Percentiles rank a stretch among this genome's conserved stretches.
Conservation (phyloP, 768 basidiomycete genomes). For the Mycena latifolia region DNA sequence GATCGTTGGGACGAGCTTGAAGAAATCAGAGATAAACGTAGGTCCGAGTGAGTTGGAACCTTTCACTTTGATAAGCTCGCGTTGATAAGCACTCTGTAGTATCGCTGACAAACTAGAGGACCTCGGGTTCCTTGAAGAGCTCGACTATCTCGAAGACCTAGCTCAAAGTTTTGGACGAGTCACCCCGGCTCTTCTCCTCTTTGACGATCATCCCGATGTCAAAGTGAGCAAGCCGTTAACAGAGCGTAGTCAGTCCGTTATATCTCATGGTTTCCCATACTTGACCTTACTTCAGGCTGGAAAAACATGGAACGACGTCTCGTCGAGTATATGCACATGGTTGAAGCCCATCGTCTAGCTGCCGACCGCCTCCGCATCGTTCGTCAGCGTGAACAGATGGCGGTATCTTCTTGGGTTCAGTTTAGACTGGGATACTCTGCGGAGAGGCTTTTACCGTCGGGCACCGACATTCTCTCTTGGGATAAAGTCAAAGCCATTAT, state of each 20-base stretch:
- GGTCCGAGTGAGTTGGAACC: slow-evolving; percentile 31
- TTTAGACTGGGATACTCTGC: slow-evolving; percentile 38
- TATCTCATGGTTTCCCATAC: not conserved
- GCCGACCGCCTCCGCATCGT: slow-evolving; percentile 39
- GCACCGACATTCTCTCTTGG: slow-evolving; percentile 42
- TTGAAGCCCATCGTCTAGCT: slow-evolving; percentile 31
- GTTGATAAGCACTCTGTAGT: slow-evolving; percentile 5
- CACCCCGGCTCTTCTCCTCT: slow-evolving; percentile 18
- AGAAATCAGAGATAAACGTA: slow-evolving; percentile 25
- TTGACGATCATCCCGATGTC: slow-evolving; percentile 37
- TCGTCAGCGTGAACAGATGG: slow-evolving; percentile 34
- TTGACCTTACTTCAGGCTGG: slow-evolving; percentile 38
- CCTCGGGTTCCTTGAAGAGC: slow-evolving; percentile 34
- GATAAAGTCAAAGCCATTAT: slow-evolving; percentile 30
- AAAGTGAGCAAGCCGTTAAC: slow-evolving; percentile 36
- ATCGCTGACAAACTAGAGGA: slow-evolving; percentile 32
- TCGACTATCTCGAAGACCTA: slow-evolving; percentile 14
- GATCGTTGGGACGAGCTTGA: slow-evolving; percentile 28
- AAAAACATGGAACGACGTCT: slow-evolving; percentile 43
- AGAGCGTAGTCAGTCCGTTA: slow-evolving; percentile 32
- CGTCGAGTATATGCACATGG: slow-evolving; percentile 42
- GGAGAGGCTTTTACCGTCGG: slow-evolving; percentile 39
- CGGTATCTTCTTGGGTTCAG: slow-evolving; percentile 39
- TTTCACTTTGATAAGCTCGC: not conserved
- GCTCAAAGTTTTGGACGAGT: not conserved